Evolutionary conservation across 2,329 filamentous ascomycete species (phyloP), one percentile per base, ranked within the genome.

Genomic region (Exophiala lecanii-corni): DNA sequence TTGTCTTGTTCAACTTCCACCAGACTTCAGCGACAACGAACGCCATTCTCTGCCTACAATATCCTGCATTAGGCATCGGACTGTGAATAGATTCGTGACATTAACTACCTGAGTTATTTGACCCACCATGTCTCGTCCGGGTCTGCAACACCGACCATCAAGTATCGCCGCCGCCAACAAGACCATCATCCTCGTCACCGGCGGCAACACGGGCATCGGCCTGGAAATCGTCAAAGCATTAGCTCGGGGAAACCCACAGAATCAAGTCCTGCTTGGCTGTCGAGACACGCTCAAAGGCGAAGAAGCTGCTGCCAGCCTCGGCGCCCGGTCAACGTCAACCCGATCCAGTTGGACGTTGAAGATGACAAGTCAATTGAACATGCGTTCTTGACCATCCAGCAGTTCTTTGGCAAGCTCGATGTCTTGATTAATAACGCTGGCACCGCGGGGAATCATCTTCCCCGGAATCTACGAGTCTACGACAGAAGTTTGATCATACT

Each of bases 351-450:
- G 16, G 63, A 67, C 41, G 60, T 67, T 20, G 48, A 60, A 7
- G 59, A 59, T 39, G 55, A 46, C 32, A 48, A 54, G 19, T 61
- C 59, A 32, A 59, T 66, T 16, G 61, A 63, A 5, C 51, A 51
- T 3, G 57, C 59, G 9, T 60, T 57, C 2, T 50, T 55, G 1
- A 49, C 57, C 5, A 57, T 66, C 30, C 54, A 57, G 25, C 51
- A 57, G 41, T 34, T 47, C 9, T 65, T 65, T 43, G 62, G 64
- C 4, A 53, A 54, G 15, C 39, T 63, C 5, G 61, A 65, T 34
- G 51, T 66, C 20, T 53, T 65, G 18, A 57, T 66, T 45, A 65
- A 65, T 41, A 65, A 65, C 39, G 62, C 61, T 9, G 62, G 56
- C 2, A 42, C 57, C 4, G 36, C 59, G 4, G 56, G 45, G 4